Evolutionary conservation across 108 stramenopile genomes (phyloP), one percentile per base, ranked within the genome.

Genomic region (Pseudonitzschia pungens): DNA sequence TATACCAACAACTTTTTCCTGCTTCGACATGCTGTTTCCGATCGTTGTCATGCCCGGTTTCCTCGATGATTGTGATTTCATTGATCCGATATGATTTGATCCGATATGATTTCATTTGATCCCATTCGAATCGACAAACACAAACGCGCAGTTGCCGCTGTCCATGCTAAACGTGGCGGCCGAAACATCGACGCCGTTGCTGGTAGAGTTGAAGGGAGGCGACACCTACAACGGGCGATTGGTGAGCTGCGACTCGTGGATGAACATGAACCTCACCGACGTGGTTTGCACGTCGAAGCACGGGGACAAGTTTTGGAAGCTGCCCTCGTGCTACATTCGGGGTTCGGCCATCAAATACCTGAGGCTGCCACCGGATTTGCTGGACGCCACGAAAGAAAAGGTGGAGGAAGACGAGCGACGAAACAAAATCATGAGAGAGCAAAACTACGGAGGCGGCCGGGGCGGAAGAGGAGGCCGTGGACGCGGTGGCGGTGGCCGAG

Each of bases 211-310:
- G 22, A 99, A 99, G 77, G 95, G 92, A 26, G 99, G 99, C 42
- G 95, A 96, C 68, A 99, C 98, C 22, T 99, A 99, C 95, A 98
- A 98, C 73, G 99, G 99, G n/a, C 89, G 95, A 10, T 87, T 99
- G 45, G 90, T 93, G 28, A 90, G 83, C 66, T 96, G 96, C 62
- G 98, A 99, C 80, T 82, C 92, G 18, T 99, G 89, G 84, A 99
- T 99, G 99, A 99, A 99, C 79, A 89, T 99, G 83, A 98, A 97
- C 71, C 83, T 99, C 26, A 77, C 81, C 31, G 97, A 98, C 55
- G 97, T 99, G 41, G 97, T 98, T 68, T 96, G 96, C 66, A 99
- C 99, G 4, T 92, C 90, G 32, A 73, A 86, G 65, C 93, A 98
- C 59, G 99, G 98, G 1, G 92, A 94, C 57, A 65, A 78, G 70